Conservation (phyloP, 192 early-diverging fungal genomes). For the Mortierella claussenii region DNA sequence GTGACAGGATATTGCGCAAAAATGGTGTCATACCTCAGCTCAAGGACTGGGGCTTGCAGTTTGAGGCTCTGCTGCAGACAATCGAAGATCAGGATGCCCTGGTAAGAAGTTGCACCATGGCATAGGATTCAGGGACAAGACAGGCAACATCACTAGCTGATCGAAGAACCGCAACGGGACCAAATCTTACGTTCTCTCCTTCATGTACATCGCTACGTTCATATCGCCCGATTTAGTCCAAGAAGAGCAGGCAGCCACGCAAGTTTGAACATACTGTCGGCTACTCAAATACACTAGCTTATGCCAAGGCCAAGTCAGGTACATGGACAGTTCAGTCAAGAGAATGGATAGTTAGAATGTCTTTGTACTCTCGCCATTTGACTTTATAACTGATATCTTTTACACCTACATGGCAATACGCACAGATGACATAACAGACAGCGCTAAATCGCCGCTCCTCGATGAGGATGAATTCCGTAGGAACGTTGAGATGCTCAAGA, state of each 20-base stretch:
- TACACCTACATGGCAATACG: too few species aligned
- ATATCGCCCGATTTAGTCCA: too few species aligned
- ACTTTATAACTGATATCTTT: too few species aligned
- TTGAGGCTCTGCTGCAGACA: constrained; percentile 70
- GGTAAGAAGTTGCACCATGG: constrained; percentile 39
- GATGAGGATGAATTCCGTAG: constrained; percentile 62
- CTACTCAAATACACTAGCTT: constrained; percentile 58
- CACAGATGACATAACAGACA: too few species aligned
- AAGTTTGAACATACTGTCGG: constrained; percentile 85
- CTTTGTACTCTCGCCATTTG: too few species aligned
- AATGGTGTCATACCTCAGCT: constrained; percentile 41
- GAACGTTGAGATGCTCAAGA: constrained; percentile 60
- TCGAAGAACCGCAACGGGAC: neutral
- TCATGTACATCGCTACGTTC: too few species aligned
- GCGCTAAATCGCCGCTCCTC: constrained; percentile 20
- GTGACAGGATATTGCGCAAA: constrained; percentile 46
- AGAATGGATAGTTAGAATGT: too few species aligned
- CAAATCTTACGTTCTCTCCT: neutral
- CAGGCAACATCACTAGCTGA: neutral
- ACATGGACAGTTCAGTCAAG: too few species aligned
- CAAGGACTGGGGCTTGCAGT: constrained; percentile 73
- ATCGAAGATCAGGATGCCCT: constrained; percentile 74
- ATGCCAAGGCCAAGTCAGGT: constrained; percentile 48
- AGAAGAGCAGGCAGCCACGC: constrained; percentile 68
- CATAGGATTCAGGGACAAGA: neutral